Percentiles rank a stretch among this genome's conserved stretches.
Conservation (phyloP, 768 basidiomycete genomes). For the Cyathus striatus region DNA sequence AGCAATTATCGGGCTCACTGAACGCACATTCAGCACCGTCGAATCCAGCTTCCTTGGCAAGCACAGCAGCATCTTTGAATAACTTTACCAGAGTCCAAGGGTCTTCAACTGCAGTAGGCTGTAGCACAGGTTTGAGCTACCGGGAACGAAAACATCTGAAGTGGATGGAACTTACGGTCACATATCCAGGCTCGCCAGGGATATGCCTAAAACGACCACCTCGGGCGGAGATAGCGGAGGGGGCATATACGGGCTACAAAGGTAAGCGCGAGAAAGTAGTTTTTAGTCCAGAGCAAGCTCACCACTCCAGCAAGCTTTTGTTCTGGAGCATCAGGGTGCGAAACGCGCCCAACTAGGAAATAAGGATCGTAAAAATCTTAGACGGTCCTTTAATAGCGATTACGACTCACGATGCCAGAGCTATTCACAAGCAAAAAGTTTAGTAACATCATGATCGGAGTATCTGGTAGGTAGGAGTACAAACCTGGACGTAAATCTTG, state of each 20-base stretch:
- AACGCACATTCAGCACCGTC: slow-evolving; percentile 48
- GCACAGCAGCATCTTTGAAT: slow-evolving; percentile 39
- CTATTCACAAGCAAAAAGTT: slow-evolving; percentile 1
- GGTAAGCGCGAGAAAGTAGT: slow-evolving; percentile 3
- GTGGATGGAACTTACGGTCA: slow-evolving; percentile 18
- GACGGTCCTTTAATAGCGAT: background rate
- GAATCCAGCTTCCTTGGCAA: slow-evolving; percentile 48
- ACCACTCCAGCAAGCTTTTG: slow-evolving; percentile 30
- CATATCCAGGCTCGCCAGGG: slow-evolving; percentile 30
- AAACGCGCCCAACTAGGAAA: slow-evolving; percentile 24
- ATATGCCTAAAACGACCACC: slow-evolving; percentile 35
- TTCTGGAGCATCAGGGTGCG: slow-evolving; percentile 32
- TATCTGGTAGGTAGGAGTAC: background rate
- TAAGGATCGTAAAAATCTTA: background rate
- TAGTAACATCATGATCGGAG: background rate
- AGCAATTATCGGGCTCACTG: background rate
- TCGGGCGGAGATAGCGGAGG: slow-evolving; percentile 37
- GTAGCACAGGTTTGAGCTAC: too few relatives aligned
- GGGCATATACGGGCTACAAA: slow-evolving; percentile 35
- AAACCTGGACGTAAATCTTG: slow-evolving; percentile 39
- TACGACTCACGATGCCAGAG: slow-evolving; percentile 31
- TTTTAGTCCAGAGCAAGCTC: background rate
- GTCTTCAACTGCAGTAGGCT: slow-evolving; percentile 39
- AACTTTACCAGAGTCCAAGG: slow-evolving; percentile 30
- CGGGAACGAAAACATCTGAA: background rate